Percentiles rank a stretch among this genome's conserved stretches.
Evolutionary conservation across 192 early-diverging fungal species (phyloP).

Genomic region (Thamnidium elegans): DNA sequence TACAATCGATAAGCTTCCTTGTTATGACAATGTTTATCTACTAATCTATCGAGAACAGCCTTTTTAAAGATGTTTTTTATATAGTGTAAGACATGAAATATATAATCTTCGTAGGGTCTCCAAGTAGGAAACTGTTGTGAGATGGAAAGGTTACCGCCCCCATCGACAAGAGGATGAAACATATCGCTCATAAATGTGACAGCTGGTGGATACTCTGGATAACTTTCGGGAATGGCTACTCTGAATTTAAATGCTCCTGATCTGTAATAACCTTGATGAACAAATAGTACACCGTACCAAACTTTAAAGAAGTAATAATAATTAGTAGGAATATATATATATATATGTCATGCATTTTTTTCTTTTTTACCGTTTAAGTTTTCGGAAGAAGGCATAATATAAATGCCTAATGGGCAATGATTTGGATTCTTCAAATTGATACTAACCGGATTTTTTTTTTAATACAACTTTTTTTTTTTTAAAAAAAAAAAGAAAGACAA

Average conservation of each 20-base stretch:
- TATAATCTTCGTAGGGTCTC: constrained; percentile 79
- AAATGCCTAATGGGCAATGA: constrained; percentile 84
- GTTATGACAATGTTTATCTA: constrained; percentile 61
- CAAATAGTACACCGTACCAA: constrained; percentile 85
- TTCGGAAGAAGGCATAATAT: constrained; percentile 77
- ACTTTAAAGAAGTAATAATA: constrained; percentile 33
- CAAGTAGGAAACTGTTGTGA: constrained; percentile 81
- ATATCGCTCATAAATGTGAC: constrained; percentile 74
- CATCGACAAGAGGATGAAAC: constrained; percentile 86
- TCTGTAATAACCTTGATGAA: constrained; percentile 89
- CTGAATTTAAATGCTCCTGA: constrained; percentile 89
- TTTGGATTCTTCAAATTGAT: constrained; percentile 72
- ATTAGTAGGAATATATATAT: background rate
- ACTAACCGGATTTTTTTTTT: constrained; percentile 28
- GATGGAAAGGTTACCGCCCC: constrained; percentile 63
- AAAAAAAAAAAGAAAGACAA: background rate
- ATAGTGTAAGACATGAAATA: constrained; percentile 88
- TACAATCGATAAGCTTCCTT: constrained; percentile 64
- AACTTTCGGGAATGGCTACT: constrained; percentile 71
- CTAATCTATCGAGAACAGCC: constrained; percentile 61
- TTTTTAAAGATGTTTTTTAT: constrained; percentile 86
- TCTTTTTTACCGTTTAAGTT: constrained; percentile 57
- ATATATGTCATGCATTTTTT: background rate
- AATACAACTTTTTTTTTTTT: no score
- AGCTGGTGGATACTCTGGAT: constrained; percentile 71